These are phyloP conservation scores for Flaveria ramosissima DNA, from an alignment of 129 eudicot species.

Conservation along the genomic window DNA sequence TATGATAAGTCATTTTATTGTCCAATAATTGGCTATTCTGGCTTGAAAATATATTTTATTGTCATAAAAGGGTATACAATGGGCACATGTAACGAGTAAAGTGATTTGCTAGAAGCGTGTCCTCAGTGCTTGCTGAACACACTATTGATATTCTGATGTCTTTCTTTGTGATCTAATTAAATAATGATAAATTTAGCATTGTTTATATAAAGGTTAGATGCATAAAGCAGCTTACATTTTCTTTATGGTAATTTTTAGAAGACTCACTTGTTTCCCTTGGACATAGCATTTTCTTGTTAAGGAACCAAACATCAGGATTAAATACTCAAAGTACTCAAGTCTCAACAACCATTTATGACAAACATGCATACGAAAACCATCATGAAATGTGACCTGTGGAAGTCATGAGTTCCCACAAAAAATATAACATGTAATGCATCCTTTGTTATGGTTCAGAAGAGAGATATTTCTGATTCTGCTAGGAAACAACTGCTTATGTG, in stretches of 20 bases:
- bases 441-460: constrained; percentile 7
- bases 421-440: constrained; percentile 5
- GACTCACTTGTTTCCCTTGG: constrained; percentile 20
- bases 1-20: constrained; percentile 9
- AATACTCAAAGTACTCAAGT: constrained; percentile 7
- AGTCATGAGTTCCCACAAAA: constrained; percentile 25
- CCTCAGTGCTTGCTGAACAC: constrained; percentile 22
- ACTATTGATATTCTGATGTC: constrained; percentile 11
- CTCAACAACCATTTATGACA: neutral
- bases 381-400: constrained; percentile 1
- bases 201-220: constrained; percentile 22
- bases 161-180: constrained; percentile 19
- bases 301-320: constrained; percentile 12
- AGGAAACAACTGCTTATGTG: constrained; percentile 16
- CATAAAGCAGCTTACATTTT: constrained; percentile 26
- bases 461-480: constrained; percentile 20
- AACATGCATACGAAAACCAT: neutral
- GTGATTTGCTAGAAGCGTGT: constrained; percentile 28
- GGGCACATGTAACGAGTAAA: constrained; percentile 26
- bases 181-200: constrained; percentile 6
- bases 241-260: constrained; percentile 13
- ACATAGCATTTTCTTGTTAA: neutral
- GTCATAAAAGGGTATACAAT: constrained; percentile 8
- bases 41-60: neutral
- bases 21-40: neutral